Conservation (phyloP, 1,284 basidiomycete genomes). For the Sutorius eximius region DNA sequence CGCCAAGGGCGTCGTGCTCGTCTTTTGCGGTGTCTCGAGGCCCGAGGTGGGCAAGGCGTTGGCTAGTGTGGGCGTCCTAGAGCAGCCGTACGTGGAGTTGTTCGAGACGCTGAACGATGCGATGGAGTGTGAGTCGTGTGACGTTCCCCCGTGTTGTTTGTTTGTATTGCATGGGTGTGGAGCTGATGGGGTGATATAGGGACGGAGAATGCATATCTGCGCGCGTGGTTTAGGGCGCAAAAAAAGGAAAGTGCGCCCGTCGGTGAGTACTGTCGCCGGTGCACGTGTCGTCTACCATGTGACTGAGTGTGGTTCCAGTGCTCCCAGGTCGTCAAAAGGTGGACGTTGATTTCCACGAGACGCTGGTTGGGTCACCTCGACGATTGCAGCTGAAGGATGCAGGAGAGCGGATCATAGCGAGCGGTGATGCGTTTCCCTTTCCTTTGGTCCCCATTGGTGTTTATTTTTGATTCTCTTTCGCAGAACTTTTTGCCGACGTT, state of each 20-base stretch:
- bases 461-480: slow-evolving; percentile 1
- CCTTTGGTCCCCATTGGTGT: not conserved
- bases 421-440: slow-evolving; percentile 40
- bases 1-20: slow-evolving; percentile 77
- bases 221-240: slow-evolving; percentile 69
- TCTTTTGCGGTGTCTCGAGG: slow-evolving; percentile 81
- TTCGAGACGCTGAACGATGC: slow-evolving; percentile 88
- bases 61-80: slow-evolving; percentile 74
- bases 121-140: slow-evolving; percentile 76
- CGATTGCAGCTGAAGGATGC: slow-evolving; percentile 74
- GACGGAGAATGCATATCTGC: slow-evolving; percentile 87
- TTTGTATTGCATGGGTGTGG: not conserved
- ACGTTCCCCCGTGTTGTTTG: slow-evolving; percentile 1
- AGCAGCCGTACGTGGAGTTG: slow-evolving; percentile 75
- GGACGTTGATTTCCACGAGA: slow-evolving; percentile 48
- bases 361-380: slow-evolving; percentile 73
- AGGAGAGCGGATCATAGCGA: slow-evolving; percentile 68
- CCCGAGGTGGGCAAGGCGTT: slow-evolving; percentile 72
- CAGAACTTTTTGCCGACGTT: slow-evolving; percentile 23
- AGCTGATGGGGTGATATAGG: slow-evolving; percentile 44
- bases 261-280: slow-evolving; percentile 17
- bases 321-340: slow-evolving; percentile 58
- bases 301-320: slow-evolving; percentile 35
- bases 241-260: slow-evolving; percentile 49
- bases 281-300: slow-evolving; percentile 1